Evolutionary conservation across 208 protist genomes (phyloP), one percentile per base, ranked within the genome.

Genomic region (Trypanosomatidae sp.): DNA sequence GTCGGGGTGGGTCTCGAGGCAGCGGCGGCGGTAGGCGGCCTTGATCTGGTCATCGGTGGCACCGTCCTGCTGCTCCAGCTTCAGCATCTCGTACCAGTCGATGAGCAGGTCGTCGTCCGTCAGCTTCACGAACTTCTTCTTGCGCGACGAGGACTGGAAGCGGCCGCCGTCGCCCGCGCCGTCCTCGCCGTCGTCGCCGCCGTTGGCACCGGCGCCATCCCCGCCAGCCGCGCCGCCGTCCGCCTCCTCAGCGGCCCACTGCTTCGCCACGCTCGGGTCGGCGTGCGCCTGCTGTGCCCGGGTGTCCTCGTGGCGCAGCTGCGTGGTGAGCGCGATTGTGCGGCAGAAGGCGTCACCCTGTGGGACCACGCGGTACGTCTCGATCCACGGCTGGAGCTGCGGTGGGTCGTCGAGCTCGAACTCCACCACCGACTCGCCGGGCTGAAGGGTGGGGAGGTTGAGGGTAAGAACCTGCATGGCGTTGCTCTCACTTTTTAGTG

Each of bases 1-100:
- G 80, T 99, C 98, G 5, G 98, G 98, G 81, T 99, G 98, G 9
- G 94, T 98, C 62, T 98, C 94, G 0, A 99, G 82, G 73, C 95
- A 98, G 53, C 91, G 85, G 50, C 89, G 86, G 22, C 95, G 93
- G 87, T 99, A 99, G 1, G 97, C 97, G 0, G 82, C 66, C 15
- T 82, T 83, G 62, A 97, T 89, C 56, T 95, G 82, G 12, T 93
- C 88, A 13, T 93, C 90, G 0, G 87, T 90, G 15, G 89, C 83
- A 0, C 71, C 81, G 19, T 94, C 87, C n/a, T 71, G 72, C 64
- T 94, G 75, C 71, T 77, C 73, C 41, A 95, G 70, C 39, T 89
- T 83, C 47, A 97, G 81, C 28, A 97, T 76, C n/a, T 86, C 92
- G 71, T 97, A 97, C 92, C 92, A 97, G 82, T 97, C 87, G 3